These are phyloP conservation scores for Biscogniauxia sp. DNA, from an alignment of 2,329 filamentous ascomycete species.

Conservation along the genomic window DNA sequence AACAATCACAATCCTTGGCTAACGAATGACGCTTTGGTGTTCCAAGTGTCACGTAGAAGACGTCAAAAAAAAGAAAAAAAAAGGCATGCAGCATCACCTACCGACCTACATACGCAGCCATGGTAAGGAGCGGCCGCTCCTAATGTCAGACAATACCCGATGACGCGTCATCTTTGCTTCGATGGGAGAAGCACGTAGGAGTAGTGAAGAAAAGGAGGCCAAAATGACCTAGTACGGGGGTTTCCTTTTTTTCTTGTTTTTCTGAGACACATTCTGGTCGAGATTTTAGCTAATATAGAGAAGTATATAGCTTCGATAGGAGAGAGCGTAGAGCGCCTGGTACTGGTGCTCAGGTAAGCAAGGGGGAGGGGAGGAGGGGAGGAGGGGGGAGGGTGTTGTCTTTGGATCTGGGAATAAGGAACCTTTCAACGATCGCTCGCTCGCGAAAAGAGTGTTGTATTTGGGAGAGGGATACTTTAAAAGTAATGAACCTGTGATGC, in stretches of 20 bases:
- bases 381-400: too few species aligned
- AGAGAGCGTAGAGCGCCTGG: background rate
- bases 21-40: too few species aligned
- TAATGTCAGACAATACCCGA: background rate
- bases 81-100: too few species aligned
- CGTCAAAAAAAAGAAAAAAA: too few species aligned
- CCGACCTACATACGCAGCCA: background rate
- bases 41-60: too few species aligned
- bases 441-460: background rate
- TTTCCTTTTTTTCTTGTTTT: background rate
- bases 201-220: background rate
- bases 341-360: background rate
- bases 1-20: too few species aligned
- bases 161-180: background rate
- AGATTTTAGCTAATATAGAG: too few species aligned
- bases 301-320: background rate
- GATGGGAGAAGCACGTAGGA: background rate
- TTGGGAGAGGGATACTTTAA: background rate
- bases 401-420: too few species aligned
- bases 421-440: too few species aligned
- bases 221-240: background rate
- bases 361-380: too few species aligned
- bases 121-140: background rate
- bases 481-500: background rate
- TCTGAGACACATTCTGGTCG: background rate